phyloP scores from a whole-genome alignment of 2,329 filamentous ascomycete genomes.

The Huntiella moniliformis region DNA sequence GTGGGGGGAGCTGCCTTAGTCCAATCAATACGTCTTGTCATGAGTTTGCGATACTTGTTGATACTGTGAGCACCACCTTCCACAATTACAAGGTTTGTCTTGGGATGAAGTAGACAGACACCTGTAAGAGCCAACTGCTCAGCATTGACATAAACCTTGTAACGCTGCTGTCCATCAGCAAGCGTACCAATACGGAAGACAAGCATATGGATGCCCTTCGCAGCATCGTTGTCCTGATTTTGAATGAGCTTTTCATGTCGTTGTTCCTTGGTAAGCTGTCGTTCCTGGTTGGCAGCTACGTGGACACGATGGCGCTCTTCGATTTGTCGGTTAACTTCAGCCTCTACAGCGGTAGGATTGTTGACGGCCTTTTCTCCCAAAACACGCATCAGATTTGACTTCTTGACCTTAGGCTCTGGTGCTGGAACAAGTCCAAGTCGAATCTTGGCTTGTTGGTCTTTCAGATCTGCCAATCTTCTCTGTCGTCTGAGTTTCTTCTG shows the following conservation, averaged over 20 bases:
- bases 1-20: conserved; percentile 63
- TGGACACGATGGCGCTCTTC: conserved; percentile 68
- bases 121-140: conserved; percentile 77
- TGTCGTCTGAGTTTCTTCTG: conserved; percentile 81
- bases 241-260: conserved; percentile 61
- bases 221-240: conserved; percentile 76
- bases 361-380: conserved; percentile 73
- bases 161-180: conserved; percentile 84
- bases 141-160: conserved; percentile 81
- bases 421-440: conserved; percentile 75
- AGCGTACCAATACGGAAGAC: conserved; percentile 82
- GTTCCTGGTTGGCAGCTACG: conserved; percentile 57
- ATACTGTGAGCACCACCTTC: conserved; percentile 78
- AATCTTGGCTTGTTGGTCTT: conserved; percentile 94
- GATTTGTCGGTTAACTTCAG: conserved; percentile 82
- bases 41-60: conserved; percentile 73
- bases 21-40: conserved; percentile 91
- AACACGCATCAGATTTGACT: conserved; percentile 93
- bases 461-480: conserved; percentile 76
- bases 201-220: conserved; percentile 66
- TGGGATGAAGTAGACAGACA: conserved; percentile 79
- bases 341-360: conserved; percentile 92
- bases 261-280: conserved; percentile 78
- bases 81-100: conserved; percentile 73
- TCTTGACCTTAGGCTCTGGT: conserved; percentile 89